A percentile compares a stretch with the other conserved stretches of the same genome.
phyloP scores from a whole-genome alignment of 371 early-diverging fungal species.

The Fennellomyces sp. region DNA sequence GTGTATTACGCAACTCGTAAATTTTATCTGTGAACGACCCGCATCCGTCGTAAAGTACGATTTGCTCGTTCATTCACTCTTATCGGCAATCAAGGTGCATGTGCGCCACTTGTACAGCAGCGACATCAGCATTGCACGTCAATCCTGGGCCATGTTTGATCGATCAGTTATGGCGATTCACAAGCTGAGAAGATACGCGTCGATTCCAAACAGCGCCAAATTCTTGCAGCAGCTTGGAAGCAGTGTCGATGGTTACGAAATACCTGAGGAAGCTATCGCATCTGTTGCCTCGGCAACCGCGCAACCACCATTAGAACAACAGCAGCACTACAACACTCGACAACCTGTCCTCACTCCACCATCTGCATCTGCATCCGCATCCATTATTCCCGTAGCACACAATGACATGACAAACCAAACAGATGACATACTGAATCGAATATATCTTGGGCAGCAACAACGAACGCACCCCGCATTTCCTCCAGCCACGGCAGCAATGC shows the following conservation, averaged over 20 bases:
- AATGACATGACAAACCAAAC: neutral
- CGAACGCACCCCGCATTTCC: neutral
- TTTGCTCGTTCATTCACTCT: constrained; percentile 23
- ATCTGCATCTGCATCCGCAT: neutral
- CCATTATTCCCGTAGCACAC: neutral
- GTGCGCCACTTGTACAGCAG: constrained; percentile 20
- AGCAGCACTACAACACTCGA: neutral
- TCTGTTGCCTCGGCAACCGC: neutral
- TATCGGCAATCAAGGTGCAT: constrained; percentile 33
- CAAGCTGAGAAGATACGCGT: constrained; percentile 23
- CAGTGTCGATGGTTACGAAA: neutral
- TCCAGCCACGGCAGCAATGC: neutral
- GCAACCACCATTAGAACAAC: neutral
- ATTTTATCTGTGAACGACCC: constrained; percentile 28
- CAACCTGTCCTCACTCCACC: neutral
- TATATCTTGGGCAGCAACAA: neutral
- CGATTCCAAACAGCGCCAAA: constrained; percentile 38
- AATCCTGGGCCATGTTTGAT: constrained; percentile 40
- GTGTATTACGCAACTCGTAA: constrained; percentile 36
- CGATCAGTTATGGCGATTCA: constrained; percentile 30
- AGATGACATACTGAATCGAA: neutral
- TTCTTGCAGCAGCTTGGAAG: constrained; percentile 38
- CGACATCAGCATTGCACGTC: constrained; percentile 29
- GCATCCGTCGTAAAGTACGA: constrained; percentile 34
- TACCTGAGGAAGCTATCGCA: neutral